Evolutionary conservation across 2,329 filamentous ascomycete species (phyloP).

Genomic region (Fusarium algeriense): DNA sequence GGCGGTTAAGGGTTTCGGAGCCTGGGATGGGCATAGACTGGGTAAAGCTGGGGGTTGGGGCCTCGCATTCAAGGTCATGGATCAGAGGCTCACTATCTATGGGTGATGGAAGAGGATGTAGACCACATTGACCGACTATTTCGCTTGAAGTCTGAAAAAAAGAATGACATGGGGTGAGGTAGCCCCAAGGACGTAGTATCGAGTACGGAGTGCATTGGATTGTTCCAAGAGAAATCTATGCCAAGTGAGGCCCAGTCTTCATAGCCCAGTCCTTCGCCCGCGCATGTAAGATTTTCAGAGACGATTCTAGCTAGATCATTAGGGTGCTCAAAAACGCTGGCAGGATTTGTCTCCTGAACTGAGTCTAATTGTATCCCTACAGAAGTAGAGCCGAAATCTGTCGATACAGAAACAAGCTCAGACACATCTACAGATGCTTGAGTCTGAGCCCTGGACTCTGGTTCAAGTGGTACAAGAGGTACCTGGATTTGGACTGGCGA

Average conservation of each 20-base stretch:
- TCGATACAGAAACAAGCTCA: background rate
- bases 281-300: background rate
- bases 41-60: background rate
- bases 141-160: background rate
- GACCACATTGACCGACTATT: too few species aligned
- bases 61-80: background rate
- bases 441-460: accelerated
- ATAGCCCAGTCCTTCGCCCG: background rate
- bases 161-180: background rate
- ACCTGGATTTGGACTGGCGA: background rate
- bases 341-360: background rate
- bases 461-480: background rate
- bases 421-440: background rate
- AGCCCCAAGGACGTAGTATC: background rate
- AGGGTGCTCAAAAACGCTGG: background rate
- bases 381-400: background rate
- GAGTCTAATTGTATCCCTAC: background rate
- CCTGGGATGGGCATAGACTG: background rate
- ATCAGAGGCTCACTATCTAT: background rate
- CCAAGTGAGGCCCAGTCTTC: background rate
- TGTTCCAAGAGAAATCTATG: background rate
- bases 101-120: accelerated
- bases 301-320: background rate
- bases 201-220: background rate
- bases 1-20: background rate